These are phyloP conservation scores for Podospora pseudopauciseta DNA, from an alignment of 495 filamentous ascomycete genomes.

Conservation along the genomic window DNA sequence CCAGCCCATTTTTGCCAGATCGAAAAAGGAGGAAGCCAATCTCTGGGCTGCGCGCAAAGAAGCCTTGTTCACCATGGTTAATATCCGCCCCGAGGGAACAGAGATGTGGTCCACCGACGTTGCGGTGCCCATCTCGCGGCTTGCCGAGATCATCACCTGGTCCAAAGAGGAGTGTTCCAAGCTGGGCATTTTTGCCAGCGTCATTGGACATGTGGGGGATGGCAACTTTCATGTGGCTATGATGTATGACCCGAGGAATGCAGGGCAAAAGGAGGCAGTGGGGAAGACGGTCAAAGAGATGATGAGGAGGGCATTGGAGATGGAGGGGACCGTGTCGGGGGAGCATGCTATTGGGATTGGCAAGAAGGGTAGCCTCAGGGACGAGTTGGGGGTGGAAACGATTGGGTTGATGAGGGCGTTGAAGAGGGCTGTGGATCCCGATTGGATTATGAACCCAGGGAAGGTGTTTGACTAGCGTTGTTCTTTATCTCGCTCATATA, in stretches of 20 bases:
- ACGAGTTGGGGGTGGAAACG: conserved; percentile 32
- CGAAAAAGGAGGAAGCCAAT: conserved; percentile 55
- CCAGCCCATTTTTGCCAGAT: conserved; percentile 56
- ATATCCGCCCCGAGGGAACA: conserved; percentile 45
- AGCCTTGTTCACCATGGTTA: conserved; percentile 57
- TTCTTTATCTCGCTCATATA: too few relatives aligned
- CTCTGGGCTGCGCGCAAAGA: conserved; percentile 69
- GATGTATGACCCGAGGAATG: conserved; percentile 30
- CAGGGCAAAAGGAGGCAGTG: conserved; percentile 24
- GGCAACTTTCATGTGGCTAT: conserved; percentile 38
- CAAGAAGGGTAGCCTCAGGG: conserved; percentile 31
- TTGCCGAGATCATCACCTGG: conserved; percentile 65
- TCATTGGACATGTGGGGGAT: conserved; percentile 69
- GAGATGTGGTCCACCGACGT: conserved; percentile 70
- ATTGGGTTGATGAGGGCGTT: conserved; percentile 33
- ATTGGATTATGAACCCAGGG: conserved; percentile 37
- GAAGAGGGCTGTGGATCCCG: conserved; percentile 33
- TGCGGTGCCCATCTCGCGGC: conserved; percentile 63
- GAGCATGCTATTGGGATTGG: conserved; percentile 39
- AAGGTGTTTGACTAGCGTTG: conserved; percentile 33
- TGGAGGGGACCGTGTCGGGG: conserved; percentile 39
- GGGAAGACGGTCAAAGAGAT: conserved; percentile 26
- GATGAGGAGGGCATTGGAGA: conserved; percentile 35
- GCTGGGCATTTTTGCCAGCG: conserved; percentile 63
- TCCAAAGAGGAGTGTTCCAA: conserved; percentile 60